These are phyloP conservation scores for Hyaloraphidium curvatum DNA, from an alignment of 192 early-diverging fungal genomes.

Conservation along the genomic window DNA sequence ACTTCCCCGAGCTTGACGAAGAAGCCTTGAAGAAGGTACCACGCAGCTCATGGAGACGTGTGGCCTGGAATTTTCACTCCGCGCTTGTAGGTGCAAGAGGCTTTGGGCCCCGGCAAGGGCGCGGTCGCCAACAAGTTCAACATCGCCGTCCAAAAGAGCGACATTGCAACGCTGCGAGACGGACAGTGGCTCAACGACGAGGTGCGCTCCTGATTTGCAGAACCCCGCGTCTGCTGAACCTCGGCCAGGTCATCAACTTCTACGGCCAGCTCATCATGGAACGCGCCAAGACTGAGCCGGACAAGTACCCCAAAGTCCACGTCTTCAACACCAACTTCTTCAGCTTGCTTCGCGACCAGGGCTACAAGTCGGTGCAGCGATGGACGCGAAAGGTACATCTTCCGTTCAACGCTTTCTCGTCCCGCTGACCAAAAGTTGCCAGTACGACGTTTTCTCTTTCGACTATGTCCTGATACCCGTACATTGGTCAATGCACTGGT, in stretches of 20 bases:
- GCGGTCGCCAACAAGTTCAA: slow-evolving; percentile 31
- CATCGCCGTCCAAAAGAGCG: slow-evolving; percentile 31
- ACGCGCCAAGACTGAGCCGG: slow-evolving; percentile 27
- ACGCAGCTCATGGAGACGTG: no score
- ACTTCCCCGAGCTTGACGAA: no score
- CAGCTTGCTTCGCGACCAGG: slow-evolving; percentile 38
- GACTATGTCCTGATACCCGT: slow-evolving; percentile 72
- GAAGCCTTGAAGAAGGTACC: no score
- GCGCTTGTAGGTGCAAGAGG: not conserved
- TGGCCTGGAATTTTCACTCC: no score
- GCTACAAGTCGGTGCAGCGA: slow-evolving; percentile 49
- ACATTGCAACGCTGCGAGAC: slow-evolving; percentile 49
- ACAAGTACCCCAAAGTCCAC: slow-evolving; percentile 41
- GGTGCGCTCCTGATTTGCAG: slow-evolving; percentile 17
- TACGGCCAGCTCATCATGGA: slow-evolving; percentile 61
- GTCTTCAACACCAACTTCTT: slow-evolving; percentile 90
- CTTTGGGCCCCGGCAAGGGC: not conserved
- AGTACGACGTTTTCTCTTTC: slow-evolving; percentile 49
- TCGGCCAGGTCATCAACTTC: slow-evolving; percentile 59
- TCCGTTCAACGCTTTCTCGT: not conserved
- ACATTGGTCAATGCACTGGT: slow-evolving; percentile 62
- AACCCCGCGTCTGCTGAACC: not conserved
- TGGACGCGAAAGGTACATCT: slow-evolving; percentile 53
- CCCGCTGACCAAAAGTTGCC: not conserved
- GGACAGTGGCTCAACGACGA: slow-evolving; percentile 89